Conservation (phyloP, 148 eudicot species). For the Rhododendron griersonianum region DNA sequence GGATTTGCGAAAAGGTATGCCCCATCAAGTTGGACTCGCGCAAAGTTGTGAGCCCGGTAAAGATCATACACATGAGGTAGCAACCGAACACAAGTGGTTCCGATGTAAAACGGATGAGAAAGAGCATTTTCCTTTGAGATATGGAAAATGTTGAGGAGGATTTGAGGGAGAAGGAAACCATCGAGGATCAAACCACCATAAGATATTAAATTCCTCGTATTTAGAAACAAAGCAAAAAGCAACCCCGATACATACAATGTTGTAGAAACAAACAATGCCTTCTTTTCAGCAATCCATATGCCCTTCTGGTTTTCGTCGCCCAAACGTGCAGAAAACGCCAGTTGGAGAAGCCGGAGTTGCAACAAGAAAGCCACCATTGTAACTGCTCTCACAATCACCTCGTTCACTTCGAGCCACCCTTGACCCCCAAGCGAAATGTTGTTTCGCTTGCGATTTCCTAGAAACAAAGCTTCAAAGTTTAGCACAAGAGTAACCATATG, state of each 20-base stretch:
- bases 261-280: conserved; percentile 4
- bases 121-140: conserved; percentile 25
- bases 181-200: conserved; percentile 31
- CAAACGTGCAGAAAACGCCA: conserved; percentile 2
- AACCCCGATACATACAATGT: conserved; percentile 6
- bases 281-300: conserved; percentile 13
- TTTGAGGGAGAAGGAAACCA: conserved; percentile 36
- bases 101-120: conserved; percentile 28
- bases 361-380: conserved; percentile 23
- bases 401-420: conserved; percentile 15
- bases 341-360: conserved; percentile 22
- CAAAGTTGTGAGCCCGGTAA: conserved; percentile 22
- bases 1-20: conserved; percentile 35
- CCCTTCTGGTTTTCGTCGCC: neutral
- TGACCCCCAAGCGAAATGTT: neutral
- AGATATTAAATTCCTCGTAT: conserved; percentile 22
- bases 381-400: conserved; percentile 13
- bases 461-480: conserved; percentile 15
- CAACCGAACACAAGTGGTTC: conserved; percentile 33
- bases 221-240: conserved; percentile 1
- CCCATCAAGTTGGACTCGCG: neutral
- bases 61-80: conserved; percentile 39
- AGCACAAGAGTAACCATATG: conserved; percentile 24
- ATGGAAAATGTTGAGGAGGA: conserved; percentile 19
- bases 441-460: neutral